Evolutionary conservation across 768 basidiomycete species (phyloP).

Genomic region (Dentipellis sp.): DNA sequence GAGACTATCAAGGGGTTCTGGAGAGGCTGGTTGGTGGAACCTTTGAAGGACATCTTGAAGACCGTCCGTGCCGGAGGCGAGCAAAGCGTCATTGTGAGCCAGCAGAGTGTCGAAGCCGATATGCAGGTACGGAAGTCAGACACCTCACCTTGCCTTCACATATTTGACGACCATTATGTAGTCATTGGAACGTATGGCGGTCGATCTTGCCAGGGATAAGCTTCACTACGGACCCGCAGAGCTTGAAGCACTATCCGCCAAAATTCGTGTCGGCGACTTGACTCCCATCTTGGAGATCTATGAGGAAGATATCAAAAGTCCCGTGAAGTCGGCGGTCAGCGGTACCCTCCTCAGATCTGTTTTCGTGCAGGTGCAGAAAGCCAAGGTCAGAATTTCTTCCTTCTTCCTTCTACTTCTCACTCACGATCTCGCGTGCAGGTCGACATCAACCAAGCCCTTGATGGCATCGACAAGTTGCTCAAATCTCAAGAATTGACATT

Average conservation of each 20-base stretch:
- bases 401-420: neutral
- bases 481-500: constrained; percentile 94
- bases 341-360: constrained; percentile 79
- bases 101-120: constrained; percentile 79
- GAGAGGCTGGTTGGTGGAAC: constrained; percentile 78
- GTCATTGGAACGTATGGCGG: constrained; percentile 91
- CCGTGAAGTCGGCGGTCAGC: constrained; percentile 67
- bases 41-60: constrained; percentile 69
- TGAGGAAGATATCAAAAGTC: constrained; percentile 87
- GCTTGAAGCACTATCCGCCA: constrained; percentile 52
- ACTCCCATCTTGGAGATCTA: constrained; percentile 82
- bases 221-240: constrained; percentile 55
- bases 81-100: constrained; percentile 63
- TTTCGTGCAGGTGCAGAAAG: constrained; percentile 92
- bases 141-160: neutral
- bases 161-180: constrained; percentile 20
- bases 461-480: constrained; percentile 88
- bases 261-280: constrained; percentile 73
- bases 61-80: constrained; percentile 81
- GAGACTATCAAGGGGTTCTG: constrained; percentile 70
- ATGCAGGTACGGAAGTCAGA: constrained; percentile 46
- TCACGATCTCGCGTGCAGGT: constrained; percentile 37
- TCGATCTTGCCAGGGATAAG: constrained; percentile 77
- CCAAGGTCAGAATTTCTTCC: constrained; percentile 52
- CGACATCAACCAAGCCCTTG: constrained; percentile 83